Percentiles rank a stretch among this genome's conserved stretches.
phyloP scores from a whole-genome alignment of 305 asterid species.

The Rubia balearica region DNA sequence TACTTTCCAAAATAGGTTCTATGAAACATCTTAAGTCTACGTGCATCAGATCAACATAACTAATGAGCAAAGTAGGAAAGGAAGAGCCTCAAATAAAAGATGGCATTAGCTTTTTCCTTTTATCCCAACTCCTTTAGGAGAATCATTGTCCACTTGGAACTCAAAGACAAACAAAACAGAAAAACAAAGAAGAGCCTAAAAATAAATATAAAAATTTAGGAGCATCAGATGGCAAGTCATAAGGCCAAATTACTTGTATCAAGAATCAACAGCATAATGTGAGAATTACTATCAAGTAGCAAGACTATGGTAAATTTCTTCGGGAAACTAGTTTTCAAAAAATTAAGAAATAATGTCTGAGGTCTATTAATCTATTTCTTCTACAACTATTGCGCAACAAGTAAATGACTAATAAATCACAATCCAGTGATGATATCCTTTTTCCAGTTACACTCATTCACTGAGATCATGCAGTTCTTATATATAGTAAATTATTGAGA shows the following conservation, averaged over 20 bases:
- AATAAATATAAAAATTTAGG: not conserved
- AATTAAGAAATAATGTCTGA: not conserved
- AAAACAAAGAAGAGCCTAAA: not conserved
- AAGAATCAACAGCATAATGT: not conserved
- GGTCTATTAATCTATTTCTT: not conserved
- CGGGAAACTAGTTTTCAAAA: not conserved
- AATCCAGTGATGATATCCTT: not conserved
- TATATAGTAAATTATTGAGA: not conserved
- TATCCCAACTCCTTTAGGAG: not conserved
- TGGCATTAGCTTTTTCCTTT: not conserved
- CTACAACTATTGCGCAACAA: not conserved
- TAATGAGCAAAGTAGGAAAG: not conserved
- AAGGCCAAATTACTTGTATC: not conserved
- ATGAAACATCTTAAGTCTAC: not conserved
- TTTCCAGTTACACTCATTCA: not conserved
- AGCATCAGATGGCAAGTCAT: not conserved
- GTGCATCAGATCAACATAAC: not conserved
- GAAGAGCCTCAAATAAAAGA: not conserved
- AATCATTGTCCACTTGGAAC: not conserved
- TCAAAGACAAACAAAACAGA: not conserved
- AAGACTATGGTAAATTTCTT: not conserved
- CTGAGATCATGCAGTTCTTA: not conserved
- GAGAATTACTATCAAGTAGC: not conserved
- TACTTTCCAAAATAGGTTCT: not conserved
- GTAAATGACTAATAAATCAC: not conserved